Conservation (phyloP, 345 rosid genomes). For the Salix brachista region DNA sequence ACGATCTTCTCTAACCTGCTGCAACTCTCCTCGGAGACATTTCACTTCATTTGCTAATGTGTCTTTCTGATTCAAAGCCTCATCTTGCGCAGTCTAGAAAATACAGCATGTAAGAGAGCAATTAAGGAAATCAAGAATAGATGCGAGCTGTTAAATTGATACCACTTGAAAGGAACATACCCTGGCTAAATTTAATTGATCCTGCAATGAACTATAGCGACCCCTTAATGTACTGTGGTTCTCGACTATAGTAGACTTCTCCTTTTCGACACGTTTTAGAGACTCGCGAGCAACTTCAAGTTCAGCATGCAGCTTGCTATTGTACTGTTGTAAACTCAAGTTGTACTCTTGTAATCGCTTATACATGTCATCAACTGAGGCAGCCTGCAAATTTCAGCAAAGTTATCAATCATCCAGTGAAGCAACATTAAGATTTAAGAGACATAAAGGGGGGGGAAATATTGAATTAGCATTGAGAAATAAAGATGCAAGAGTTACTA, state of each 20-base stretch:
- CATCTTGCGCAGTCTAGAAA: slow-evolving; percentile 63
- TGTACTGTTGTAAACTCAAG: slow-evolving; percentile 75
- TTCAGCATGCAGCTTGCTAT: slow-evolving; percentile 66
- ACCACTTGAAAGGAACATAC: slow-evolving; percentile 35
- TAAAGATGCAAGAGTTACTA: background rate
- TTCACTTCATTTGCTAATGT: slow-evolving; percentile 53
- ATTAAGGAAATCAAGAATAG: background rate
- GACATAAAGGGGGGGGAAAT: background rate
- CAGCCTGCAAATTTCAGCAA: slow-evolving; percentile 42
- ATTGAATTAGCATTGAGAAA: background rate
- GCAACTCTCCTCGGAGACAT: slow-evolving; percentile 74
- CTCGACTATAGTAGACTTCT: slow-evolving; percentile 72
- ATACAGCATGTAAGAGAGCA: background rate
- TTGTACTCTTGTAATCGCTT: slow-evolving; percentile 82
- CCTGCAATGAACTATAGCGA: slow-evolving; percentile 76
- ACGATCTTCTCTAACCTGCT: slow-evolving; percentile 82
- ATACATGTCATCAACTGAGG: slow-evolving; percentile 62
- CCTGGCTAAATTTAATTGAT: slow-evolving; percentile 62
- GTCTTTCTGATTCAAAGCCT: slow-evolving; percentile 64
- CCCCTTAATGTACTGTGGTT: slow-evolving; percentile 79
- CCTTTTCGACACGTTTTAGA: slow-evolving; percentile 63
- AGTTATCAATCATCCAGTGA: background rate
- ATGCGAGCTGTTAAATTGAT: background rate
- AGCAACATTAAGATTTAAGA: background rate
- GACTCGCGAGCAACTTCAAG: slow-evolving; percentile 54